These are phyloP conservation scores for Colletotrichum magnum DNA, from an alignment of 2,329 filamentous ascomycete genomes.

Conservation along the genomic window DNA sequence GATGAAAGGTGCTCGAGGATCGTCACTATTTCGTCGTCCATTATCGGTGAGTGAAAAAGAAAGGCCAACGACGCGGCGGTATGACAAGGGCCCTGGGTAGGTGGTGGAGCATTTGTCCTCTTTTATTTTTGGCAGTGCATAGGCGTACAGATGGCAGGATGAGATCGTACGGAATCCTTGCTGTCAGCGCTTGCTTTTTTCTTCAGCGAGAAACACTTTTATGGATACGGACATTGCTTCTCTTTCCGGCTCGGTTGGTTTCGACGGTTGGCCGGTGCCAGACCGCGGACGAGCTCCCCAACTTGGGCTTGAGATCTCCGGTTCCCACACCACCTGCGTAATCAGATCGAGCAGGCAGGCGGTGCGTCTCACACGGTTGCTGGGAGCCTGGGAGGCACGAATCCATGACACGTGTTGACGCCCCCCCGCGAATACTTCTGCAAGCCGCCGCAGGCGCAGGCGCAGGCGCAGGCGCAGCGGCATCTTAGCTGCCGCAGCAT, in stretches of 20 bases:
- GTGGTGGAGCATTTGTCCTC: conserved; percentile 9
- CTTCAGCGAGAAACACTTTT: conserved; percentile 1
- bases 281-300: background rate
- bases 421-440: background rate
- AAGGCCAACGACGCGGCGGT: conserved; percentile 8
- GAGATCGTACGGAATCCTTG: conserved; percentile 25
- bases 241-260: background rate
- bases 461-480: too few relatives aligned
- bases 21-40: conserved; percentile 18
- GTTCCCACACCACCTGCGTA: background rate
- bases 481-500: background rate
- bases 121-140: conserved; percentile 7
- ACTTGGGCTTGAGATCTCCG: background rate
- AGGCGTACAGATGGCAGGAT: conserved; percentile 9
- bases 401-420: background rate
- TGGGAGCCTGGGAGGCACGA: background rate
- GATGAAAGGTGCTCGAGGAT: conserved; percentile 1
- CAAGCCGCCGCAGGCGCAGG: conserved; percentile 3
- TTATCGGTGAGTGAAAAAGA: conserved; percentile 25
- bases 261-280: background rate
- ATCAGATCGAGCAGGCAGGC: conserved; percentile 1
- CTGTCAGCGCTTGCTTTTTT: conserved; percentile 18
- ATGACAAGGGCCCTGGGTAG: conserved; percentile 14
- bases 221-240: conserved; percentile 6
- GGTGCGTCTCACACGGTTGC: background rate